Evolutionary conservation across 139 green algal genomes (phyloP).

Genomic region (Deuterostichococcus epilithicus): DNA sequence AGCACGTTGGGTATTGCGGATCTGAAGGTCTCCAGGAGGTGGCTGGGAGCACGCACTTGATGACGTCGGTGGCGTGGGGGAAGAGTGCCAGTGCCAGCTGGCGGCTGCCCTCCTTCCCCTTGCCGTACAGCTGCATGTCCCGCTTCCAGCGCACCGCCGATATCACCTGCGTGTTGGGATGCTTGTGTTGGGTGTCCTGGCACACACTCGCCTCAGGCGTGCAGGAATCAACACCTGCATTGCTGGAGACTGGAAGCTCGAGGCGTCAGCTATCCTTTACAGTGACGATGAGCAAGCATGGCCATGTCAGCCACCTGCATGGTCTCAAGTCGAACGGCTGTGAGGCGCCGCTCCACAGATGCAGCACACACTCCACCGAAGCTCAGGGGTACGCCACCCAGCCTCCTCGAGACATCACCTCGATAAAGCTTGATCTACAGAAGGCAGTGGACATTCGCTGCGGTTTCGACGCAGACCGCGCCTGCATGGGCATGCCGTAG

Average conservation of each 20-base stretch:
- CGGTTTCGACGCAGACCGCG: not conserved
- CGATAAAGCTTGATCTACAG: no score
- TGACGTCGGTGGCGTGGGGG: conserved; percentile 16
- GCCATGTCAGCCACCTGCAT: no score
- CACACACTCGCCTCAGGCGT: not conserved
- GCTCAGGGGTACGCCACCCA: not conserved
- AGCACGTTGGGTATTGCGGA: not conserved
- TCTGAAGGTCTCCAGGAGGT: no score
- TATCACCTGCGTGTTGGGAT: conserved; percentile 5
- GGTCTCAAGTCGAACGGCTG: no score
- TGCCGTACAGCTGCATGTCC: conserved; percentile 45
- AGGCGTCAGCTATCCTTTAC: not conserved
- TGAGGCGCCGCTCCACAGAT: no score
- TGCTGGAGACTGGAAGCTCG: not conserved
- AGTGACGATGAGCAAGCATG: no score
- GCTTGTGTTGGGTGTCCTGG: not conserved
- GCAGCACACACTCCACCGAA: not conserved
- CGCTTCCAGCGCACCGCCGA: conserved; percentile 54
- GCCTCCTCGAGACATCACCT: not conserved
- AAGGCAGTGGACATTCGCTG: not conserved
- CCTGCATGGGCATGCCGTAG: conserved; percentile 28
- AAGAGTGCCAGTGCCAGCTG: conserved; percentile 50
- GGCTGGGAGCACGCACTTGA: conserved; percentile 38
- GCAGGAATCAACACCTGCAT: no score
- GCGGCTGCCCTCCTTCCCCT: conserved; percentile 59